A percentile compares a stretch with the other conserved stretches of the same genome.
These are phyloP conservation scores for Neurospora sp. DNA, from an alignment of 495 filamentous ascomycete species.

Conservation along the genomic window DNA sequence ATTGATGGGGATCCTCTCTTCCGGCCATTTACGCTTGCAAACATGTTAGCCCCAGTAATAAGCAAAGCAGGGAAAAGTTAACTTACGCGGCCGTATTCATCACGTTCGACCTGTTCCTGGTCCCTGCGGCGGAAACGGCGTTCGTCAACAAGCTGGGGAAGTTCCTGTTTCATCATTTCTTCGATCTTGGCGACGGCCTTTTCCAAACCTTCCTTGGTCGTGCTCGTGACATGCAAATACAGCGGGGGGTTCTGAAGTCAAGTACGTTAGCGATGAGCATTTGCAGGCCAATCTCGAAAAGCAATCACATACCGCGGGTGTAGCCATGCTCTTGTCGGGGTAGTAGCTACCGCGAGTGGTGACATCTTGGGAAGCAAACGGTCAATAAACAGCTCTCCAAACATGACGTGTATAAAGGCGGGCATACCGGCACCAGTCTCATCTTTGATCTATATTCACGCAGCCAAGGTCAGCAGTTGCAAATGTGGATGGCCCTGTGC, in stretches of 20 bases:
- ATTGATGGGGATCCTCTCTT: constrained; percentile 82
- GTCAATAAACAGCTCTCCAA: constrained; percentile 47
- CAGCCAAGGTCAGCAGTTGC: constrained; percentile 93
- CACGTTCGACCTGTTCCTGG: constrained; percentile 86
- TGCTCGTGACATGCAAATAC: constrained; percentile 92
- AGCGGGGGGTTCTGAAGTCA: constrained; percentile 77
- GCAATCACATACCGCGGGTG: constrained; percentile 55
- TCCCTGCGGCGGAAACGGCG: constrained; percentile 84
- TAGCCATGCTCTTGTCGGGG: constrained; percentile 96
- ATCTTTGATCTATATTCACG: constrained; percentile 98
- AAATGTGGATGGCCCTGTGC: constrained; percentile 62
- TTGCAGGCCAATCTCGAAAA: background rate
- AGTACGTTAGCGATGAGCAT: constrained; percentile 1
- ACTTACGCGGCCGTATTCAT: constrained; percentile 81
- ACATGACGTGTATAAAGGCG: constrained; percentile 36
- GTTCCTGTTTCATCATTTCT: constrained; percentile 90
- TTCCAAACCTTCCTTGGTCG: constrained; percentile 82
- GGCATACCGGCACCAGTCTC: constrained; percentile 99
- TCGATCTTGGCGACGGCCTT: constrained; percentile 76
- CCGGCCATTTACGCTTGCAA: constrained; percentile 90
- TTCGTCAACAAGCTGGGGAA: constrained; percentile 92
- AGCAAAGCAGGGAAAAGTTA: no score
- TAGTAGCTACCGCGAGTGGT: constrained; percentile 94
- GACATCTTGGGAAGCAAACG: constrained; percentile 77
- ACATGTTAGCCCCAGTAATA: background rate